These are phyloP conservation scores for Sphagnum magellanicum DNA, from an alignment of 228 moss, liverwort and hornwort species.

Conservation along the genomic window DNA sequence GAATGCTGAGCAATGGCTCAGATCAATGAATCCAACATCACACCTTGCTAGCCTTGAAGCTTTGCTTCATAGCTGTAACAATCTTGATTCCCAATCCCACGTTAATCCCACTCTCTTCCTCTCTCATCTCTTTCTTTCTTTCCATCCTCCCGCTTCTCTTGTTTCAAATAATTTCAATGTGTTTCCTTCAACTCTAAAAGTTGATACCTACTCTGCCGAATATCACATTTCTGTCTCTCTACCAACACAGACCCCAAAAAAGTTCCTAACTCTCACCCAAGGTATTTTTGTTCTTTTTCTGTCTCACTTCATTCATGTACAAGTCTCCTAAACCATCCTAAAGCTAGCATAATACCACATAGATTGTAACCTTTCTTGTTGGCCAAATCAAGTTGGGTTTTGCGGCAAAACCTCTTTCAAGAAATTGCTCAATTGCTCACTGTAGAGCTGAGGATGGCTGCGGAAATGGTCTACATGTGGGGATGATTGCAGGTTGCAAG, in stretches of 20 bases:
- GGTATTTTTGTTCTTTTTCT: conserved; percentile 1
- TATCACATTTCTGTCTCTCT: not conserved
- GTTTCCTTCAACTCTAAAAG: not conserved
- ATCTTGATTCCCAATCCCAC: conserved; percentile 6
- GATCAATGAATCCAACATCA: not conserved
- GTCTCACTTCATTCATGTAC: conserved; percentile 37
- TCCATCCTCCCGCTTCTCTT: not conserved
- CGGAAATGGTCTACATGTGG: conserved; percentile 98
- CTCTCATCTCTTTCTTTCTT: conserved; percentile 1
- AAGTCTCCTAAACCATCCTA: not conserved
- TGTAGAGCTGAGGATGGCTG: conserved; percentile 82
- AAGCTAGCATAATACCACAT: not conserved
- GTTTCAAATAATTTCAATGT: conserved; percentile 1
- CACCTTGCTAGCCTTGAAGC: too few relatives aligned
- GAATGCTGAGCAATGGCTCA: conserved; percentile 24
- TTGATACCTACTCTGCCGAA: not conserved
- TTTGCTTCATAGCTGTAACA: too few relatives aligned
- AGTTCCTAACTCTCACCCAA: not conserved
- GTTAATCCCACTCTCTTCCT: conserved; percentile 9
- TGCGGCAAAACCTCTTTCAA: conserved; percentile 65
- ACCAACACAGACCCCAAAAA: not conserved
- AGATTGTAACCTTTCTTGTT: conserved; percentile 8
- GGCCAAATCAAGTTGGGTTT: conserved; percentile 1
- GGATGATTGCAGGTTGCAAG: conserved; percentile 83
- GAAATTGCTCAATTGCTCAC: conserved; percentile 75